These are phyloP conservation scores for Pichia californica DNA, from an alignment of 805 yeast species.

Conservation along the genomic window DNA sequence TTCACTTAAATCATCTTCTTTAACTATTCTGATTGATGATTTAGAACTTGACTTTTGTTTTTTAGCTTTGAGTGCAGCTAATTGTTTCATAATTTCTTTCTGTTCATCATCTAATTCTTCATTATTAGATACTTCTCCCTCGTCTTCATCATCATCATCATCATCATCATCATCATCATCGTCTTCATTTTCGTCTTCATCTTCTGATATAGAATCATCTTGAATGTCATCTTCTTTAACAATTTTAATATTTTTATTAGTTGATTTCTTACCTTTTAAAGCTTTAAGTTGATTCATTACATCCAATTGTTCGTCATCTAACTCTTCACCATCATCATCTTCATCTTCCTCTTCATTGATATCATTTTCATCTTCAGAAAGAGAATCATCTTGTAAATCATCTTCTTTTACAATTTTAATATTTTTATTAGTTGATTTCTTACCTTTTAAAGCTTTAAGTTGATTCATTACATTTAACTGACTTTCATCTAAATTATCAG, in stretches of 20 bases:
- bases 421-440: background rate
- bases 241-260: slow-evolving; percentile 4
- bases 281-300: slow-evolving; percentile 39
- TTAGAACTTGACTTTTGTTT: slow-evolving; percentile 3
- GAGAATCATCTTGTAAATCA: slow-evolving; percentile 12
- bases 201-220: slow-evolving; percentile 13
- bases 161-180: slow-evolving; percentile 19
- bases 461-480: slow-evolving; percentile 33
- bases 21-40: slow-evolving; percentile 20
- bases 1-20: slow-evolving; percentile 24
- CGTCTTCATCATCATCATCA: slow-evolving; percentile 21
- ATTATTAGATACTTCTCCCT: slow-evolving; percentile 20
- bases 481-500: slow-evolving; percentile 5
- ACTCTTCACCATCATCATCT: too few species aligned
- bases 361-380: slow-evolving; percentile 13
- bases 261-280: slow-evolving; percentile 11
- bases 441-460: slow-evolving; percentile 27
- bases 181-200: slow-evolving; percentile 19
- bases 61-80: slow-evolving; percentile 35
- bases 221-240: slow-evolving; percentile 17
- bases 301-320: slow-evolving; percentile 4
- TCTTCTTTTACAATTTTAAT: slow-evolving; percentile 17
- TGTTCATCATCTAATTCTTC: slow-evolving; percentile 25
- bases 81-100: slow-evolving; percentile 25
- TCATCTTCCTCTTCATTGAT: too few species aligned